Base-by-base conservation (phyloP, 73 alveolate species). In the Symbiodinium natans region DNA sequence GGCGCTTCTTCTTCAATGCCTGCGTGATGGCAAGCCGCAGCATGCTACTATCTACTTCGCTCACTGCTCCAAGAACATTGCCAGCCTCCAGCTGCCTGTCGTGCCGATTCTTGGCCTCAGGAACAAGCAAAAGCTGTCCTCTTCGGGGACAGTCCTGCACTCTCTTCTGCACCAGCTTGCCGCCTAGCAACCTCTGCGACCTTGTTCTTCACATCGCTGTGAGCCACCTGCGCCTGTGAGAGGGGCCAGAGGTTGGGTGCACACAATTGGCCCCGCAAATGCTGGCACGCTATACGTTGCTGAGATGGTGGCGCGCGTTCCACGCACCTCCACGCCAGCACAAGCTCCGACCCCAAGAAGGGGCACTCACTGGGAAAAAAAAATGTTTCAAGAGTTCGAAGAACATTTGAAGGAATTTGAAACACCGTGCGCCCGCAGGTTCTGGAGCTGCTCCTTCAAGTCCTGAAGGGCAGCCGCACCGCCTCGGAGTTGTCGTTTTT, bases 121-220 rank as follows among this genome's bases (percentile, higher is more conserved):
- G 2, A 19, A 29, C 82, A 19, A 21, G 82, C n/a, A 29, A 19
- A 19, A 8, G 71, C 19, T 52, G 7, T 8, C 39, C 15, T 63
- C 36, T 2, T 13, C 36, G 29, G 4, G 63, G 8, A 17, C 63
- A 10, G 63, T 17, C 8, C 8, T 8, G 63, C 63, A 48, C 8
- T 48, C 63, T 48, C 23, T 48, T 8, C 63, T 13, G 43, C 84
- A 29, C 27, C 41, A 10, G 42, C 10, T 31, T 34, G 84, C 84
- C 29, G 41, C 39, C 77, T 19, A 73, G 83, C 84, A 3, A 84
- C 97, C 97, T 90, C 97, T 5, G 97, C 80, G 38, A 90, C 97
- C 80, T 90, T 90, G 80, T 90, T 84, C 89, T 90, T 90, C 74
- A 90, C 97, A 9, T 90, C 97, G 89, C 97, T 90, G 77, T 90